Conservation (phyloP, 1,284 basidiomycete genomes). For the Ceratobasidium sp. region DNA sequence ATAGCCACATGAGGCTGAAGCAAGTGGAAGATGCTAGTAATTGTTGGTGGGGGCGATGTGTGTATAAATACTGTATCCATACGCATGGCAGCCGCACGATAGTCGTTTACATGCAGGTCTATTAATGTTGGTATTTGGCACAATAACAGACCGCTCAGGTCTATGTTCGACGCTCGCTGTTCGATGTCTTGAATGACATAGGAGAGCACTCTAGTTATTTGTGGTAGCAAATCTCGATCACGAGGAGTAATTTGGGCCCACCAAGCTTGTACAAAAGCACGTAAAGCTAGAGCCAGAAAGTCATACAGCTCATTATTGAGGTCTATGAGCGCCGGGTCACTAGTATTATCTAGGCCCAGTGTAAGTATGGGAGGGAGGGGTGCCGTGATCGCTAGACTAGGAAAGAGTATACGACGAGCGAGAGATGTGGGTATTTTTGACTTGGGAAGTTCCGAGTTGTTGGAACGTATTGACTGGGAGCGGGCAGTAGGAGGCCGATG, state of each 20-base stretch:
- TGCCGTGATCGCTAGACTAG: slow-evolving; percentile 56
- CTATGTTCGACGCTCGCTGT: slow-evolving; percentile 58
- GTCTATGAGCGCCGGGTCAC: slow-evolving; percentile 54
- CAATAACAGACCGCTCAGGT: slow-evolving; percentile 66
- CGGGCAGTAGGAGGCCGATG: slow-evolving; percentile 27
- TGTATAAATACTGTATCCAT: slow-evolving; percentile 68
- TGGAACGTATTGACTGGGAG: slow-evolving; percentile 38
- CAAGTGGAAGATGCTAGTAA: slow-evolving; percentile 68
- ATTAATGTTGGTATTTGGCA: slow-evolving; percentile 67
- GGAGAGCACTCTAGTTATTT: slow-evolving; percentile 67
- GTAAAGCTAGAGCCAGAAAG: slow-evolving; percentile 74
- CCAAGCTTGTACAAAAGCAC: slow-evolving; percentile 80
- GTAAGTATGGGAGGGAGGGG: slow-evolving; percentile 63
- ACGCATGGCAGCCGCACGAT: slow-evolving; percentile 68
- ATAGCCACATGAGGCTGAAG: slow-evolving; percentile 82
- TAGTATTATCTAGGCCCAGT: slow-evolving; percentile 21
- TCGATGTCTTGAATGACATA: slow-evolving; percentile 68
- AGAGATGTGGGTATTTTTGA: slow-evolving; percentile 53
- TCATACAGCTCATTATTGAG: slow-evolving; percentile 76
- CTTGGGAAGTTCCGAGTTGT: slow-evolving; percentile 33
- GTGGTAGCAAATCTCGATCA: slow-evolving; percentile 79
- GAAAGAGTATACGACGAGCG: slow-evolving; percentile 74
- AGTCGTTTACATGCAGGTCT: slow-evolving; percentile 76
- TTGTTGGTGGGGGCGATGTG: slow-evolving; percentile 48
- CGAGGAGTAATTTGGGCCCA: slow-evolving; percentile 81